A percentile compares a stretch with the other conserved stretches of the same genome.
phyloP scores from a whole-genome alignment of 148 eudicot genomes.

The Tetragonia tetragonoides region DNA sequence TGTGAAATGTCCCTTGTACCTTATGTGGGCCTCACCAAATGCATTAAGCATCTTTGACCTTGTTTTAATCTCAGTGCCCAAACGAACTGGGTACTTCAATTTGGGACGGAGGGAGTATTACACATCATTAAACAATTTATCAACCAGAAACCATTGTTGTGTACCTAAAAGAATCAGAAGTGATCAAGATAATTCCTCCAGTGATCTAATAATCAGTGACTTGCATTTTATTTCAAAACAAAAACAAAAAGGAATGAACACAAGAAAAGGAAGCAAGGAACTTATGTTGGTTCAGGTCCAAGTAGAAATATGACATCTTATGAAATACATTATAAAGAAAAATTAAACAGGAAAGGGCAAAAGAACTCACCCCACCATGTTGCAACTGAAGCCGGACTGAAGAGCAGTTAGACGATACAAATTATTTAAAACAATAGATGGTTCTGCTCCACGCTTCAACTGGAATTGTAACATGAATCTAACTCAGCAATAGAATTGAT shows the following conservation, averaged over 20 bases:
- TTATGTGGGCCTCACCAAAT: too few species aligned
- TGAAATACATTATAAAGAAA: too few species aligned
- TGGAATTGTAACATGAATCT: conserved; percentile 33
- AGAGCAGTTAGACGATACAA: conserved; percentile 85
- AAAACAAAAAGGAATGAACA: neutral
- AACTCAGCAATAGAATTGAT: neutral
- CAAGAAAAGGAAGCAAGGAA: neutral
- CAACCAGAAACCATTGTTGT: neutral
- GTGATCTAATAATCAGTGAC: neutral
- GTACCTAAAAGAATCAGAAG: conserved; percentile 5
- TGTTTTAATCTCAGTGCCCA: too few species aligned
- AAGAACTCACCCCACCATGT: conserved; percentile 91
- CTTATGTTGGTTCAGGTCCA: neutral
- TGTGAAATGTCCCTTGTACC: too few species aligned
- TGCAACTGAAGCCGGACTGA: conserved; percentile 93
- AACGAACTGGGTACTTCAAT: too few species aligned
- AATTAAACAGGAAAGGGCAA: neutral
- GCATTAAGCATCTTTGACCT: too few species aligned
- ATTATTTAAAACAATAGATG: conserved; percentile 83
- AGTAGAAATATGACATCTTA: neutral
- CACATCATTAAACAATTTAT: neutral
- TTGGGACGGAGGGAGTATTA: too few species aligned
- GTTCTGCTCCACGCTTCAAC: conserved; percentile 92
- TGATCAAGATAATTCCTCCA: neutral
- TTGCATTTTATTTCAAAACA: neutral